A percentile compares a stretch with the other conserved stretches of the same genome.
Evolutionary conservation across 78 protist species (phyloP).

Genomic region (Polysphondylium violaceum): DNA sequence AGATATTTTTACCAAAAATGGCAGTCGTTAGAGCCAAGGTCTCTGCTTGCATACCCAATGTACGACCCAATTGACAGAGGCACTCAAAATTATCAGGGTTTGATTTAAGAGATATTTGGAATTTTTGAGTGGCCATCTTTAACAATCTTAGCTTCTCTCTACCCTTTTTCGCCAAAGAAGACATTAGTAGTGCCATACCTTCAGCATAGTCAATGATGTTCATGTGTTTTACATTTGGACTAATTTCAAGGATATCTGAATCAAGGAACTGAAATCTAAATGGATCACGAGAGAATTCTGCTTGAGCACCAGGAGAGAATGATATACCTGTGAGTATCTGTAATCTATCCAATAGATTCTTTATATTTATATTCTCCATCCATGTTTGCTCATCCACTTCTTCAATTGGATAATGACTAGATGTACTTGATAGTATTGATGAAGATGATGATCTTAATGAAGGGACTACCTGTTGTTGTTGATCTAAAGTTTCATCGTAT

Average conservation of each 20-base stretch:
- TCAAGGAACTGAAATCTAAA: constrained; percentile 80
- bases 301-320: constrained; percentile 49
- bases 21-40: constrained; percentile 6
- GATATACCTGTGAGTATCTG: constrained; percentile 61
- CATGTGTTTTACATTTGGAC: constrained; percentile 74
- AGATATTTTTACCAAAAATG: constrained; percentile 56
- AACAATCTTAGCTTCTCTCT: constrained; percentile 45
- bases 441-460: background rate
- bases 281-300: constrained; percentile 46
- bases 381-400: constrained; percentile 21
- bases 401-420: background rate
- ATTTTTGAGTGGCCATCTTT: constrained; percentile 61
- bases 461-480: background rate
- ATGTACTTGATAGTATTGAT: background rate
- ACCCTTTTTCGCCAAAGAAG: constrained; percentile 48
- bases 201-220: constrained; percentile 82
- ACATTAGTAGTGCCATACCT: constrained; percentile 78
- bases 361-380: constrained; percentile 67
- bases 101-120: constrained; percentile 55
- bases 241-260: constrained; percentile 67
- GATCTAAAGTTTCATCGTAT: background rate
- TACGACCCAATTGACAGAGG: constrained; percentile 68
- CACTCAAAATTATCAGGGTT: constrained; percentile 71
- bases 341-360: constrained; percentile 58
- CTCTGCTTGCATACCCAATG: constrained; percentile 29